Percentiles rank a stretch among this genome's conserved stretches.
These are phyloP conservation scores for Bipolaris bicolor DNA, from an alignment of 2,329 filamentous ascomycete genomes.

Conservation along the genomic window DNA sequence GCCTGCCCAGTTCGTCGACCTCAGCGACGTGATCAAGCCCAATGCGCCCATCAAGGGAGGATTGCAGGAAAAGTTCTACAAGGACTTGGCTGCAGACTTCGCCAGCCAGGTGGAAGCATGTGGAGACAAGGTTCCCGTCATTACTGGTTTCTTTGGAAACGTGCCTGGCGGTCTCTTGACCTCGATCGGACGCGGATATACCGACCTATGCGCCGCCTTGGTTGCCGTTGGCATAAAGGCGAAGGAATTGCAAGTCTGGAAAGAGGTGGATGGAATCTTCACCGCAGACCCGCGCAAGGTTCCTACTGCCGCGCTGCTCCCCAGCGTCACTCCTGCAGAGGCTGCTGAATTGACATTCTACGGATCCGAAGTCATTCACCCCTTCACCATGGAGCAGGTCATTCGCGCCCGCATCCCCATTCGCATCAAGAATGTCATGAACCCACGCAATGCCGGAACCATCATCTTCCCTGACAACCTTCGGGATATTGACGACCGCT, in stretches of 20 bases:
- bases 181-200: conserved; percentile 93
- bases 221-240: conserved; percentile 88
- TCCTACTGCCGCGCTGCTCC: conserved; percentile 87
- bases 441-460: conserved; percentile 77
- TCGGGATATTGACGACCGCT: conserved; percentile 60
- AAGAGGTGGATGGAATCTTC: conserved; percentile 97
- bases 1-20: conserved; percentile 86
- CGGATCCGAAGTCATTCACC: conserved; percentile 90
- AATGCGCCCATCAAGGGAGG: conserved; percentile 46
- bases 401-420: conserved; percentile 80
- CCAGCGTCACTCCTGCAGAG: conserved; percentile 89
- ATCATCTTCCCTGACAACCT: conserved; percentile 78
- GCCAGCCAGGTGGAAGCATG: conserved; percentile 52
- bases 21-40: conserved; percentile 80
- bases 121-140: conserved; percentile 55
- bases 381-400: conserved; percentile 96
- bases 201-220: conserved; percentile 91
- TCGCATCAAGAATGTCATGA: conserved; percentile 91
- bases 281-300: conserved; percentile 85
- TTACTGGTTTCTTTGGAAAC: conserved; percentile 92
- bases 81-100: conserved; percentile 50
- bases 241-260: conserved; percentile 94
- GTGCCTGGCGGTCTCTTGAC: conserved; percentile 90
- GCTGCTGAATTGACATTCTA: conserved; percentile 87
- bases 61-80: conserved; percentile 56